These are phyloP conservation scores for Irpex lacteus DNA, from an alignment of 1,284 basidiomycete genomes.

Conservation along the genomic window DNA sequence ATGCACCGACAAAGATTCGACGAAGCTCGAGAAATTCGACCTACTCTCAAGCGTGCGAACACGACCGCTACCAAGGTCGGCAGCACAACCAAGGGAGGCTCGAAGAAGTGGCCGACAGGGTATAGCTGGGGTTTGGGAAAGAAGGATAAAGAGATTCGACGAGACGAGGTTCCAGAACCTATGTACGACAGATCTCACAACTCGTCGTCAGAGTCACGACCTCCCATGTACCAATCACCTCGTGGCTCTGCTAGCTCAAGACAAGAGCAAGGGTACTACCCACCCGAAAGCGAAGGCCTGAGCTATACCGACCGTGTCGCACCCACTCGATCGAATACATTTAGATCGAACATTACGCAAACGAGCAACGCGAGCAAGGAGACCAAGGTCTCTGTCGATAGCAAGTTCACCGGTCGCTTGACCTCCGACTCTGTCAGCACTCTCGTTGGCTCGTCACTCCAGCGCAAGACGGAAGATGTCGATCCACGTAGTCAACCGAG, in stretches of 20 bases:
- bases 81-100: slow-evolving; percentile 42
- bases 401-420: slow-evolving; percentile 33
- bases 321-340: slow-evolving; percentile 26
- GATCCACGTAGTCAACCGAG: slow-evolving; percentile 44
- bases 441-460: slow-evolving; percentile 66
- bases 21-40: slow-evolving; percentile 28
- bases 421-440: slow-evolving; percentile 64
- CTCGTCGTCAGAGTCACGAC: slow-evolving; percentile 30
- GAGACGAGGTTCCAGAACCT: slow-evolving; percentile 39
- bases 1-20: slow-evolving; percentile 18
- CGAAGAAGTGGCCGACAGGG: slow-evolving; percentile 47
- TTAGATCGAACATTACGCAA: slow-evolving; percentile 25
- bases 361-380: slow-evolving; percentile 6
- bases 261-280: slow-evolving; percentile 13
- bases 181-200: slow-evolving; percentile 21
- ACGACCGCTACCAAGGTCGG: slow-evolving; percentile 23
- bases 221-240: slow-evolving; percentile 37
- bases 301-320: slow-evolving; percentile 14
- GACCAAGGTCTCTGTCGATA: slow-evolving; percentile 10
- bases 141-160: slow-evolving; percentile 45
- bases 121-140: slow-evolving; percentile 71
- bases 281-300: slow-evolving; percentile 1
- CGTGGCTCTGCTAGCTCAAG: slow-evolving; percentile 33
- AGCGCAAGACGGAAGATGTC: slow-evolving; percentile 64
- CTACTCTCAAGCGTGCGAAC: slow-evolving; percentile 23